Base-by-base conservation (phyloP, 1,139 yeast genomes). In the Geotrichum citri-aurantii region DNA sequence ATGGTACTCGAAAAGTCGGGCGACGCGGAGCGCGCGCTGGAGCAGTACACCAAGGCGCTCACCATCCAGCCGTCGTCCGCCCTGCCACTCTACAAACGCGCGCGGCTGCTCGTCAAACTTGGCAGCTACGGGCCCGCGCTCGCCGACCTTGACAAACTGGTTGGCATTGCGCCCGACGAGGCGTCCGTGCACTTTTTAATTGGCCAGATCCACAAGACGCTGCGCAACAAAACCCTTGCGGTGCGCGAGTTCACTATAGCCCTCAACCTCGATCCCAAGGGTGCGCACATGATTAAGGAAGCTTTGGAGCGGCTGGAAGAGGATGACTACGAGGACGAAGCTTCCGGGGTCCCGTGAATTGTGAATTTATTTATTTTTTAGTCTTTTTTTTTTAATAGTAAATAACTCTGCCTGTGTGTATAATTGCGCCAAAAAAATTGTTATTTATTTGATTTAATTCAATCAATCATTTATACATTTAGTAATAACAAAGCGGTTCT, bases 261-360 rank as follows among this genome's bases (percentile, higher is more conserved):
- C 0, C 79, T 90, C 74, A 89, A 90, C 68, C 78, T 93, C 65
- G 98, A 93, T 73, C 98, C 98, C 7, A 92, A 91, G 70, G 97
- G 97, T 0, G 85, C 90, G 59, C 95, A 89, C 67, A 77, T 90
- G 62, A 89, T 93, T 26, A 81, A 89, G 64, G 96, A 89, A 63
- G 96, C 96, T 1, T 78, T 91, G 76, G 95, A 88, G 66, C 60
- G 63, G 21, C 55, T 68, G 44, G 55, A 52, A 24, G 55, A 44
- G 10, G 53, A 50, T 3, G 29, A 49, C 11, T 44, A 46, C 12
- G 44, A 37, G 8, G 44, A 37, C 7, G 10, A 17, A 4, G 48
- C 27, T n/a, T 14, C n/a, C 12, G 48, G 46, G 14, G 17, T 8
- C 27, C 14, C 8, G 17, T 31, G 54, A 46, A n/a, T n/a, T n/a